Percentiles rank a stretch among this genome's conserved stretches.
Evolutionary conservation across 768 basidiomycete species (phyloP).

Genomic region (Leccinum barrowsii): DNA sequence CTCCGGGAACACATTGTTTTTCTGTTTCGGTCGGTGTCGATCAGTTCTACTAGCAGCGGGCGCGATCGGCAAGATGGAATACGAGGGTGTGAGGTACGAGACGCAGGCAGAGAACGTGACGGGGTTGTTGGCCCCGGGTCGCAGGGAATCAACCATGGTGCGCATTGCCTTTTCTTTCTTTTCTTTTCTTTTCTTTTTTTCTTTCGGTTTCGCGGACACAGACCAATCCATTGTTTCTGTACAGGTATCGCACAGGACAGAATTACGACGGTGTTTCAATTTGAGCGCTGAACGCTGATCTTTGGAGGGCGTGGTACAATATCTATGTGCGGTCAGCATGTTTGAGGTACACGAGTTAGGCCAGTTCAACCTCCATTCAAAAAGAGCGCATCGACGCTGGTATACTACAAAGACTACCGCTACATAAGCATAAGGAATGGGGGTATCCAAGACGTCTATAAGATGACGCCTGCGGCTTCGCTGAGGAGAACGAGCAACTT

Average conservation of each 20-base stretch:
- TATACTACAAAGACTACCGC: slow-evolving; percentile 15
- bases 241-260: slow-evolving; percentile 60
- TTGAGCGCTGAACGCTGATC: not conserved
- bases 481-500: slow-evolving; percentile 27
- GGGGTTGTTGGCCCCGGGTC: slow-evolving; percentile 45
- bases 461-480: slow-evolving; percentile 28
- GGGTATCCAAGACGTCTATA: slow-evolving; percentile 18
- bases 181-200: slow-evolving; percentile 5
- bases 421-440: slow-evolving; percentile 8
- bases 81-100: slow-evolving; percentile 44
- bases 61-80: slow-evolving; percentile 39
- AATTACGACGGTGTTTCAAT: slow-evolving; percentile 13
- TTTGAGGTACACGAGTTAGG: not conserved
- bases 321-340: not conserved
- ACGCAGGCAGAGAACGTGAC: slow-evolving; percentile 46
- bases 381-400: not conserved
- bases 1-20: too few relatives aligned
- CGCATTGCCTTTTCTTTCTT: slow-evolving; percentile 13
- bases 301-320: not conserved
- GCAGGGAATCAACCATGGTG: slow-evolving; percentile 52
- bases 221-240: not conserved
- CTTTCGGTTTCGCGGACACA: not conserved
- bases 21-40: not conserved
- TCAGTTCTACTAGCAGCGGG: slow-evolving; percentile 28
- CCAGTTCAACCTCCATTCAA: not conserved